These are phyloP conservation scores for Hyaloscypha hepaticicola DNA, from an alignment of 495 filamentous ascomycete genomes.

Conservation along the genomic window DNA sequence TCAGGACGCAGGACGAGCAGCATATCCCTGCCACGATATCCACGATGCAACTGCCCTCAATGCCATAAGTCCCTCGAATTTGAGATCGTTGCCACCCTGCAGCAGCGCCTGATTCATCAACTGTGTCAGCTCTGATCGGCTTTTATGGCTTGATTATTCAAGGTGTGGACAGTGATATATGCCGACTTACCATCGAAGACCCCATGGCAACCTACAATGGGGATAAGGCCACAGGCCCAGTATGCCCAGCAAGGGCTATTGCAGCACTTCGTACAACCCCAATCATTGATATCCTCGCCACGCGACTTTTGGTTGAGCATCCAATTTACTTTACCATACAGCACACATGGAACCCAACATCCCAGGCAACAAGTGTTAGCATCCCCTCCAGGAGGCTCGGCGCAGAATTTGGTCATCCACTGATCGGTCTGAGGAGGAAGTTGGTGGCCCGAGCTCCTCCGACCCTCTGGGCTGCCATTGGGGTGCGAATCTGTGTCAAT, in stretches of 20 bases:
- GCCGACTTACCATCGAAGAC: neutral
- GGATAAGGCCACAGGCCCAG: neutral
- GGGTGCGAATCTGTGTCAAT: neutral
- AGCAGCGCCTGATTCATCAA: slow-evolving; percentile 12
- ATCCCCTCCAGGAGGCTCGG: slow-evolving; percentile 25
- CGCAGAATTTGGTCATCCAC: slow-evolving; percentile 28
- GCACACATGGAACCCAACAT: slow-evolving; percentile 25
- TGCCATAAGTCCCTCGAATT: slow-evolving; percentile 30
- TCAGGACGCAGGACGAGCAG: slow-evolving; percentile 25
- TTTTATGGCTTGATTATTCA: too few species aligned
- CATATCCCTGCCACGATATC: slow-evolving; percentile 23
- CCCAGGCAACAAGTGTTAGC: slow-evolving; percentile 25
- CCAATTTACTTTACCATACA: slow-evolving; percentile 33
- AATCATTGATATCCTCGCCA: slow-evolving; percentile 20
- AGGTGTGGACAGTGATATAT: neutral
- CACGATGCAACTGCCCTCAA: slow-evolving; percentile 20
- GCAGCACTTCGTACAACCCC: slow-evolving; percentile 5
- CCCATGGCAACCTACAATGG: neutral
- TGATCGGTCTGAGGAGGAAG: neutral
- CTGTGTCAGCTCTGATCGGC: neutral
- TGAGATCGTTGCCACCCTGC: slow-evolving; percentile 22
- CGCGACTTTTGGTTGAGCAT: slow-evolving; percentile 21
- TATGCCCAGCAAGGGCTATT: slow-evolving; percentile 18
- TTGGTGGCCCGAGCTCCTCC: neutral
- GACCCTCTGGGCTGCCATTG: neutral